Evolutionary conservation across 179 eudicot species (phyloP).

Genomic region (Spergularia azorica): DNA sequence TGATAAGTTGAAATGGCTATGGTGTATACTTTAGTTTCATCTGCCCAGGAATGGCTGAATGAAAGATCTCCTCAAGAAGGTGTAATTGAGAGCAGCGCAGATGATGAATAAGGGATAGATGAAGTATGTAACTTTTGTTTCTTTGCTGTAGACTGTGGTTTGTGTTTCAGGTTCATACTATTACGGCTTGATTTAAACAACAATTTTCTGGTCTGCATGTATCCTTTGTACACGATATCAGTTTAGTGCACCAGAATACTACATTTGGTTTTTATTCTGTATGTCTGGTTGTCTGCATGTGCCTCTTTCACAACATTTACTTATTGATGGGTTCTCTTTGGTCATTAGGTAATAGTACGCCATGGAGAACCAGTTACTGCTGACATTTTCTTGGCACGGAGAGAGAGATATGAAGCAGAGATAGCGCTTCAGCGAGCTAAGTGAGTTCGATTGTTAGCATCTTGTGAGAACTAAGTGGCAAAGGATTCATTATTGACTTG

Average conservation of each 20-base stretch:
- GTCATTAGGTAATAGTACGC: constrained; percentile 68
- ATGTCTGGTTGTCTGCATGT: neutral
- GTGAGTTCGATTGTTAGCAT: constrained; percentile 49
- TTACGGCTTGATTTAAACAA: neutral
- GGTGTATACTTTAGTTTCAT: constrained; percentile 85
- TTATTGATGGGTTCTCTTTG: constrained; percentile 7
- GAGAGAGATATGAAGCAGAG: constrained; percentile 96
- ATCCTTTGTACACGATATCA: neutral
- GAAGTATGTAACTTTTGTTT: constrained; percentile 49
- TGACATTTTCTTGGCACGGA: constrained; percentile 89
- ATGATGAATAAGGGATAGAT: constrained; percentile 64
- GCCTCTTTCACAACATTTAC: neutral
- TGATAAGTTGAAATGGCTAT: constrained; percentile 97
- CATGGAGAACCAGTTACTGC: constrained; percentile 97
- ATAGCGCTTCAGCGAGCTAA: constrained; percentile 92
- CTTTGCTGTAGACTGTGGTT: neutral
- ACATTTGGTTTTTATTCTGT: neutral
- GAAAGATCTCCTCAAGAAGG: constrained; percentile 74
- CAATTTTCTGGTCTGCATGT: neutral
- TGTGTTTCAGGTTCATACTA: too few relatives aligned
- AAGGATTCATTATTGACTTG: neutral
- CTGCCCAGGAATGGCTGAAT: constrained; percentile 91
- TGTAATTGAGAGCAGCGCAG: constrained; percentile 39
- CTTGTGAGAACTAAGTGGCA: neutral
- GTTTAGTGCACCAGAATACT: neutral